Evolutionary conservation across 176 grass and related monocot species (phyloP).

Genomic region (Cocos nucifera): DNA sequence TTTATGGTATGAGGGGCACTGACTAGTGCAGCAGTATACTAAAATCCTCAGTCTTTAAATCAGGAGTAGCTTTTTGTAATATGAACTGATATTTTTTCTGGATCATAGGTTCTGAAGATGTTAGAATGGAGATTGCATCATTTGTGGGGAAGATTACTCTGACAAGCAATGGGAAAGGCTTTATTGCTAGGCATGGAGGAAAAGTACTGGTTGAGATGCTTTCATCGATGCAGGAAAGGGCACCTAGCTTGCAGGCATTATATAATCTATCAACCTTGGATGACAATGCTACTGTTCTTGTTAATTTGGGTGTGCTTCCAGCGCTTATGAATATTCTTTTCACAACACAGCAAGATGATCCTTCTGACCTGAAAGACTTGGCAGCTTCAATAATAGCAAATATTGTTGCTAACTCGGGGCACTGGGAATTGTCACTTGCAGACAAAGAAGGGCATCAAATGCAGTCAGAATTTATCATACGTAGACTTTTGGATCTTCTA

Average conservation of each 20-base stretch:
- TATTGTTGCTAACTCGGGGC: slow-evolving; percentile 6
- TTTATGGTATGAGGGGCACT: no score
- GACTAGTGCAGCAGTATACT: no score
- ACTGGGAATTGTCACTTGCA: slow-evolving; percentile 11
- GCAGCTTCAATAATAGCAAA: slow-evolving; percentile 6
- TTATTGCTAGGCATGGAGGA: slow-evolving; percentile 11
- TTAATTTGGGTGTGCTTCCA: slow-evolving; percentile 5
- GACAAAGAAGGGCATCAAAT: slow-evolving; percentile 13
- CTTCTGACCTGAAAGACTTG: slow-evolving; percentile 6
- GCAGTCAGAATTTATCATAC: slow-evolving; percentile 11
- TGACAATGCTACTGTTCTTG: slow-evolving; percentile 11
- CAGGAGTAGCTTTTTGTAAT: no score
- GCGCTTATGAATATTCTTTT: slow-evolving; percentile 11
- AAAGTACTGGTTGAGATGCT: slow-evolving; percentile 6
- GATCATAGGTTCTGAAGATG: slow-evolving; percentile 2
- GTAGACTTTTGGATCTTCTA: slow-evolving; percentile 2
- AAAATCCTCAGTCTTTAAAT: no score
- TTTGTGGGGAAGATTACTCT: slow-evolving; percentile 6
- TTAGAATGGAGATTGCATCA: slow-evolving; percentile 3
- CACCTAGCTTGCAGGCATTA: slow-evolving; percentile 6
- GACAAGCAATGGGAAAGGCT: slow-evolving; percentile 5
- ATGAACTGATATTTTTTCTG: neutral
- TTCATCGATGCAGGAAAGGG: neutral
- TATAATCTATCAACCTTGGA: slow-evolving; percentile 12
- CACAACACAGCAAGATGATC: neutral